Base-by-base conservation (phyloP, 192 early-diverging fungal genomes). In the Phycomyces nitens region DNA sequence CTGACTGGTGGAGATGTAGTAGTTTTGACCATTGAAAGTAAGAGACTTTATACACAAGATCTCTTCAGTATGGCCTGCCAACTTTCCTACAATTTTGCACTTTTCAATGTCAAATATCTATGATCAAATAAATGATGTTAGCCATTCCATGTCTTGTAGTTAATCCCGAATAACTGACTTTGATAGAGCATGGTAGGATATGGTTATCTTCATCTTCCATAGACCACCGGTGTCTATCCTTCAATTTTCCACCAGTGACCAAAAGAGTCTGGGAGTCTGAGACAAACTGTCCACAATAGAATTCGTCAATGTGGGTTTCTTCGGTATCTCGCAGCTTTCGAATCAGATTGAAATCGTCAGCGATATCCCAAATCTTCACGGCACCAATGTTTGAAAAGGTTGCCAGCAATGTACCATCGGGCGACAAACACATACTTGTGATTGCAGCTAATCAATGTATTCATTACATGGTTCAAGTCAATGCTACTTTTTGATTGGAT, bases 191-290 rank as follows among this genome's bases (percentile, higher is more conserved):
- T 2, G 92, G 91, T 69, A 98, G 66, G 62, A 98, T 94, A 58
- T 94, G 91, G 71, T 95, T 96, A 68, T 98, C 95, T 3, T 94
- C 88, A 62, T 96, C 94, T 52, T 89, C 88, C 53, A 87, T 82
- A 6, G 86, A 92, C 95, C 94, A 96, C 39, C 84, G 77, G 60
- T 87, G 82, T 43, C 92, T 79, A 64, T 98, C 93, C 70, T 96
- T 98, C 29, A 90, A 80, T 71, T 96, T 98, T 57, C 95, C 95
- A 7, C 88, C 95, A 18, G 88, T 86, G 18, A 89, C 81, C 4
- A 98, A 60, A 16, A 84, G 43, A 7, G 29, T 53, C 14, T 58
- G 58, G 0, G 62, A 18, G 14, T 69, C 60, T 0, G 62, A 41
- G 10, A 83, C 82, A 50, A 95, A 97, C 38, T 86, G 79, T 39